Percentiles rank a stretch among this genome's conserved stretches.
Conservation (phyloP, 2,329 filamentous ascomycete species). For the Pseudogymnoascus sp. region DNA sequence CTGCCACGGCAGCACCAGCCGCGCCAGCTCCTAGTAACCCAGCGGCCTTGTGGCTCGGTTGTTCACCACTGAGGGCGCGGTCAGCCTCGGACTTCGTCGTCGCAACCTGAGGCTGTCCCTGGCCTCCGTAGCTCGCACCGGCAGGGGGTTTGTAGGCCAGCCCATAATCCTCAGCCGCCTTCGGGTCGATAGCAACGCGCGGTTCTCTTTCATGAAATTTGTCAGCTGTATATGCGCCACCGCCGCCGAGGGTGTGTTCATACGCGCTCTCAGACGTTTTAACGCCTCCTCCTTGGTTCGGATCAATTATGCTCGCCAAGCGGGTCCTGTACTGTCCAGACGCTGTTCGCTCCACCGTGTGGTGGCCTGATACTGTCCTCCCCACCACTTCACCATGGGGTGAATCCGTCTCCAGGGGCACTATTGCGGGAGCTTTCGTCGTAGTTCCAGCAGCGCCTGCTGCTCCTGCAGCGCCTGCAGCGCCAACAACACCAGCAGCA, state of each 20-base stretch:
- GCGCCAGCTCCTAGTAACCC: not conserved
- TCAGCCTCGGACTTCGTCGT: constrained; percentile 1
- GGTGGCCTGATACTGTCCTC: not conserved
- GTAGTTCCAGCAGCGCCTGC: not conserved
- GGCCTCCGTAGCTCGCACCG: not conserved
- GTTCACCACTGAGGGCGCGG: not conserved
- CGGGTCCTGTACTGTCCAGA: not conserved
- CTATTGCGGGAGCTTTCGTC: not conserved
- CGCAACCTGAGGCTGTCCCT: not conserved
- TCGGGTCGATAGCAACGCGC: not conserved
- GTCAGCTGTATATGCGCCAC: not conserved
- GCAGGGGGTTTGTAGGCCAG: not conserved
- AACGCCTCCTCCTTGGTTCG: not conserved
- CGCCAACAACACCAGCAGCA: not conserved
- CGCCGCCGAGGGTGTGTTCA: constrained; percentile 1
- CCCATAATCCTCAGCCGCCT: not conserved
- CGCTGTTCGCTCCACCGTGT: not conserved
- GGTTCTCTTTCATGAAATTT: not conserved
- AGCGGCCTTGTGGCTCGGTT: not conserved
- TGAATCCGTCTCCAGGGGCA: not conserved
- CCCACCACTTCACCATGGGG: not conserved
- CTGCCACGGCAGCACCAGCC: not conserved
- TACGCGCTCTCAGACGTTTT: not conserved
- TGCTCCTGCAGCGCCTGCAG: not conserved
- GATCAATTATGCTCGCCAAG: constrained; percentile 4